Conservation (phyloP, 1,139 yeast species). For the Yamadazyma kanchanaburiensis region DNA sequence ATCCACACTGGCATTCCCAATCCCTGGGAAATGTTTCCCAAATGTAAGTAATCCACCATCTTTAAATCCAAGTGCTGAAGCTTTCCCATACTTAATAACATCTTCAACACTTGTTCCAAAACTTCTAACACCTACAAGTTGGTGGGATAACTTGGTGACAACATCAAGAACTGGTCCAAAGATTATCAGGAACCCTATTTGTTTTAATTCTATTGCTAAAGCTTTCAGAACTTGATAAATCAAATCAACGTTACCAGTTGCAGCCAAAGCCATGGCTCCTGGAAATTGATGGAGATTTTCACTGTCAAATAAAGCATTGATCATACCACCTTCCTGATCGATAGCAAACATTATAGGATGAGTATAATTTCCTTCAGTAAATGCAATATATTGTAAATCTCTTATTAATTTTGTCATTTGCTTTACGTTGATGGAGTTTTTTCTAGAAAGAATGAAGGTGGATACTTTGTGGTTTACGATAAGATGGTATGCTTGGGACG, state of each 20-base stretch:
- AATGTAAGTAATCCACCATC: constrained; percentile 57
- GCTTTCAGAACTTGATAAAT: constrained; percentile 57
- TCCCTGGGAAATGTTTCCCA: constrained; percentile 69
- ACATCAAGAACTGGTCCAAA: constrained; percentile 68
- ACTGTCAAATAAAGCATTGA: constrained; percentile 55
- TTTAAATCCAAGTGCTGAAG: constrained; percentile 53
- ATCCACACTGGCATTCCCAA: constrained; percentile 61
- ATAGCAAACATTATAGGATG: constrained; percentile 70
- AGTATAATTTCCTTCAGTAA: constrained; percentile 45
- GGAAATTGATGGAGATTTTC: constrained; percentile 57
- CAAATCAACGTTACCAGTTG: constrained; percentile 49
- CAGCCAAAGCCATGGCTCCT: constrained; percentile 64
- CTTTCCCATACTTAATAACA: constrained; percentile 52
- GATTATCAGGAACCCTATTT: constrained; percentile 55
- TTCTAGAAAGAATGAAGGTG: constrained; percentile 54
- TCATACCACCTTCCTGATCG: constrained; percentile 80
- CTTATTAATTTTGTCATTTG: constrained; percentile 50
- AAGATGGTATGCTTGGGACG: constrained; percentile 53
- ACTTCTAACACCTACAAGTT: constrained; percentile 59
- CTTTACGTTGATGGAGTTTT: constrained; percentile 50
- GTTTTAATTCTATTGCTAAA: constrained; percentile 49
- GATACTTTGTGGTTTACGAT: constrained; percentile 54
- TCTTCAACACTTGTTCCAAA: constrained; percentile 63
- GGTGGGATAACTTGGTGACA: constrained; percentile 54
- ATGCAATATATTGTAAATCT: constrained; percentile 57